A percentile compares a stretch with the other conserved stretches of the same genome.
Conservation (phyloP, 306 rosid species). For the Malus orientalis region DNA sequence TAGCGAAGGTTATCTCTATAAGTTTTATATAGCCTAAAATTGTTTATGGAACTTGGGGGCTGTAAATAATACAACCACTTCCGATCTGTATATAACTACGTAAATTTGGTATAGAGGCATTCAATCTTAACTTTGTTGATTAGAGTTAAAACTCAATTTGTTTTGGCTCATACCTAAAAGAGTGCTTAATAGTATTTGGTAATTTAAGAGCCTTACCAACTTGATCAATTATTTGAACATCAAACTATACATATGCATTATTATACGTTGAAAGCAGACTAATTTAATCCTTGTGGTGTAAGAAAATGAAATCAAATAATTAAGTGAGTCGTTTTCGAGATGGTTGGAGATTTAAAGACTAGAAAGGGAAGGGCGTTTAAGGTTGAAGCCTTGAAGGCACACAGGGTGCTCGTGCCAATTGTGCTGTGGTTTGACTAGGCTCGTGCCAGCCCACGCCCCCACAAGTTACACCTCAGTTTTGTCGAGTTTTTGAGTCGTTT, state of each 20-base stretch:
- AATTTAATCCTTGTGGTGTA: not conserved
- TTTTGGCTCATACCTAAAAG: too few species aligned
- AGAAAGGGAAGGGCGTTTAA: constrained; percentile 7
- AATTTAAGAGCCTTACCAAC: too few species aligned
- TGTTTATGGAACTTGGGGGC: too few species aligned
- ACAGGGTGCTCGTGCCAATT: constrained; percentile 41
- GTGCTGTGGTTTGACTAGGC: constrained; percentile 40
- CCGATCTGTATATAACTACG: too few species aligned
- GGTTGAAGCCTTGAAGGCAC: constrained; percentile 16
- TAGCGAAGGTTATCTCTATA: too few species aligned
- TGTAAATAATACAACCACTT: too few species aligned
- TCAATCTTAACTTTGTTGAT: too few species aligned
- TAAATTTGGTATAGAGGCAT: too few species aligned
- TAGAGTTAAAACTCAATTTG: too few species aligned
- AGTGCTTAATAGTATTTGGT: too few species aligned
- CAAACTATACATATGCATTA: not conserved
- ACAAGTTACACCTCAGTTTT: constrained; percentile 3
- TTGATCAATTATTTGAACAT: not conserved
- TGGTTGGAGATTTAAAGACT: not conserved
- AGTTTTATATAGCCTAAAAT: too few species aligned
- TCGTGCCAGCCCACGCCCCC: constrained; percentile 46
- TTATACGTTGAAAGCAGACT: not conserved
- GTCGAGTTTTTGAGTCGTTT: not conserved
- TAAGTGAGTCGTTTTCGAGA: constrained; percentile 7
- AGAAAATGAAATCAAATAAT: not conserved